A percentile compares a stretch with the other conserved stretches of the same genome.
These are phyloP conservation scores for Mangifera indica DNA, from an alignment of 345 rosid species.

Conservation along the genomic window DNA sequence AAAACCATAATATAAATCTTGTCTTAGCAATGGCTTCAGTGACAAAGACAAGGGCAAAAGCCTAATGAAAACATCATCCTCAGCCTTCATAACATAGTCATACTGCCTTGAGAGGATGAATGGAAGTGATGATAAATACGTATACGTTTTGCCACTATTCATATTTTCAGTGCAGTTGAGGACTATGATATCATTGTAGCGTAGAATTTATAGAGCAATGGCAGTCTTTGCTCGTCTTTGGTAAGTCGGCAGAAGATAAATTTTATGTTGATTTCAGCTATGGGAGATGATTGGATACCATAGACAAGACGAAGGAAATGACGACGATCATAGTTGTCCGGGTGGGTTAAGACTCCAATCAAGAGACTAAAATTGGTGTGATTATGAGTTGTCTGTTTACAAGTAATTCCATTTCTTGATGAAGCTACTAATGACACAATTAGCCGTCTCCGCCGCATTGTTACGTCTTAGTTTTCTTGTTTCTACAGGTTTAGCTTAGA, in stretches of 20 bases:
- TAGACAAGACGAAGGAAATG: conserved; percentile 44
- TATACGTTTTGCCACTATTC: conserved; percentile 44
- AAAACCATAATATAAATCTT: conserved; percentile 42
- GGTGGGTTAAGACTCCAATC: conserved; percentile 36
- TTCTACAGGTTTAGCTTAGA: background rate
- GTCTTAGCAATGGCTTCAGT: conserved; percentile 26
- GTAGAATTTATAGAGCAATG: conserved; percentile 33
- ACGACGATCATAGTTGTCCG: conserved; percentile 31
- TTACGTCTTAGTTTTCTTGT: background rate
- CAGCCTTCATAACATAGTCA: conserved; percentile 44
- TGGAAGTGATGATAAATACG: conserved; percentile 42
- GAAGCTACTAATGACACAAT: conserved; percentile 11
- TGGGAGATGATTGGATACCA: conserved; percentile 28
- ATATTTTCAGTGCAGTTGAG: conserved; percentile 47
- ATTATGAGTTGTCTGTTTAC: background rate
- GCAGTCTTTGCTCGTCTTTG: conserved; percentile 23
- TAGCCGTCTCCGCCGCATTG: conserved; percentile 15
- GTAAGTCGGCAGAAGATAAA: conserved; percentile 42
- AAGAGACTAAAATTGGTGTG: conserved; percentile 31
- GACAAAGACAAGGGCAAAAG: conserved; percentile 26
- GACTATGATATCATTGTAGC: conserved; percentile 38
- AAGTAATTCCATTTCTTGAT: background rate
- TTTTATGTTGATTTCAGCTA: conserved; percentile 30
- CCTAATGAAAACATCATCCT: conserved; percentile 36
- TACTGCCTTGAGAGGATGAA: conserved; percentile 21